phyloP scores from a whole-genome alignment of 2,329 filamentous ascomycete species.

The Fusarium foetens region DNA sequence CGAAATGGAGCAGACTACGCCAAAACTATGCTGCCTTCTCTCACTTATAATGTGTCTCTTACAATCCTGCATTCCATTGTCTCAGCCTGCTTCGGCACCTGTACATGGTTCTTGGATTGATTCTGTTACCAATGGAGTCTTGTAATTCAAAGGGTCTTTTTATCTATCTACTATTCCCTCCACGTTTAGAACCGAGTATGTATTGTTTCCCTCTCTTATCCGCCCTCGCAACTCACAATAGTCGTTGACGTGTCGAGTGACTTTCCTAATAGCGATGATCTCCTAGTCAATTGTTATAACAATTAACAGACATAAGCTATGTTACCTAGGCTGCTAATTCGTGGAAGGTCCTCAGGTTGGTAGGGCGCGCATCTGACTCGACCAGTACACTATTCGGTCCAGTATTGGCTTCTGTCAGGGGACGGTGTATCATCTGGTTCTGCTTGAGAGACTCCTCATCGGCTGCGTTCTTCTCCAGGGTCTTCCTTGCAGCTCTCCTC shows the following conservation, averaged over 20 bases:
- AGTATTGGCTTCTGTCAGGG: background rate
- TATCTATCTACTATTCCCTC: too few relatives aligned
- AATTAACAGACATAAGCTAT: background rate
- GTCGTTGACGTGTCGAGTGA: background rate
- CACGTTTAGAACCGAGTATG: too few relatives aligned
- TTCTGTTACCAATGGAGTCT: too few relatives aligned
- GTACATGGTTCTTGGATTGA: too few relatives aligned
- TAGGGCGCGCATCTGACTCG: background rate
- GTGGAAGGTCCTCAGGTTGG: background rate
- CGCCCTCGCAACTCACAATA: background rate
- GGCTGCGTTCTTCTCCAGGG: fast-evolving
- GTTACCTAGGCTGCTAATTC: background rate
- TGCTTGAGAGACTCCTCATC: background rate
- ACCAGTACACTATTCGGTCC: background rate
- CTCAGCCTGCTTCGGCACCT: too few relatives aligned
- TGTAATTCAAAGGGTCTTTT: too few relatives aligned
- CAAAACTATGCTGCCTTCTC: too few relatives aligned
- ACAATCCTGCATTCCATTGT: too few relatives aligned
- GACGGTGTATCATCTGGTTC: background rate
- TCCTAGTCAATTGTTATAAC: background rate
- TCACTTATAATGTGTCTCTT: too few relatives aligned
- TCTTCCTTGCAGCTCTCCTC: background rate
- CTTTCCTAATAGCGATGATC: fast-evolving
- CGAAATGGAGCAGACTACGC: too few relatives aligned
- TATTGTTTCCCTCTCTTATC: too few relatives aligned